Conservation (phyloP, 352 stramenopile genomes). For the Pythium monospermum region DNA sequence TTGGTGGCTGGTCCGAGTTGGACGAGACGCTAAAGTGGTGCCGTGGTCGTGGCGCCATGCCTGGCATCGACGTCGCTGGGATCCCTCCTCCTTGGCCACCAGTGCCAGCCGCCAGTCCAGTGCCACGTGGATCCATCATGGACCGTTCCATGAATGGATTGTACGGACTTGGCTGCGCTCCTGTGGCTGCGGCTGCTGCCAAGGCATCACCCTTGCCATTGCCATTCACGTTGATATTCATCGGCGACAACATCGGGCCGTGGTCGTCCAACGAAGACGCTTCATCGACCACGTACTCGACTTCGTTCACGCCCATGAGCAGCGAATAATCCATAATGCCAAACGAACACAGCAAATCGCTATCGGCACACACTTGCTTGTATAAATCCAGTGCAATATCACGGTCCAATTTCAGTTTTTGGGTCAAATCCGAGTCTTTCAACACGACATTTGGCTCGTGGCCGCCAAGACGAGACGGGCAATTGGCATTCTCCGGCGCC, state of each 20-base stretch:
- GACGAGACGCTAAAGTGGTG: constrained; percentile 71
- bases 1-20: constrained; percentile 6
- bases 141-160: constrained; percentile 67
- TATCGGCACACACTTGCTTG: constrained; percentile 75
- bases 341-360: constrained; percentile 77
- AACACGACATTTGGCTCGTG: constrained; percentile 88
- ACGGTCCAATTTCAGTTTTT: constrained; percentile 84
- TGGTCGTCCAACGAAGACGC: constrained; percentile 33
- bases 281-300: constrained; percentile 85
- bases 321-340: constrained; percentile 93
- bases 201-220: constrained; percentile 11
- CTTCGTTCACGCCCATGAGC: constrained; percentile 87
- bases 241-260: constrained; percentile 22
- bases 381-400: constrained; percentile 68
- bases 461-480: constrained; percentile 60
- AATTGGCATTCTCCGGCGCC: constrained; percentile 63
- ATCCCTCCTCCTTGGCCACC: background rate
- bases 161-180: constrained; percentile 17
- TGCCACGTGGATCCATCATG: constrained; percentile 55
- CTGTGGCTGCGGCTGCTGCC: background rate
- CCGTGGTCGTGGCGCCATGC: constrained; percentile 14
- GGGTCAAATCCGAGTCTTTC: constrained; percentile 85
- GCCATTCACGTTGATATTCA: constrained; percentile 24
- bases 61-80: background rate
- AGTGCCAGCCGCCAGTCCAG: constrained; percentile 11